These are phyloP conservation scores for Saccharomycopsis sp. DNA, from an alignment of 805 yeast species.

Conservation along the genomic window DNA sequence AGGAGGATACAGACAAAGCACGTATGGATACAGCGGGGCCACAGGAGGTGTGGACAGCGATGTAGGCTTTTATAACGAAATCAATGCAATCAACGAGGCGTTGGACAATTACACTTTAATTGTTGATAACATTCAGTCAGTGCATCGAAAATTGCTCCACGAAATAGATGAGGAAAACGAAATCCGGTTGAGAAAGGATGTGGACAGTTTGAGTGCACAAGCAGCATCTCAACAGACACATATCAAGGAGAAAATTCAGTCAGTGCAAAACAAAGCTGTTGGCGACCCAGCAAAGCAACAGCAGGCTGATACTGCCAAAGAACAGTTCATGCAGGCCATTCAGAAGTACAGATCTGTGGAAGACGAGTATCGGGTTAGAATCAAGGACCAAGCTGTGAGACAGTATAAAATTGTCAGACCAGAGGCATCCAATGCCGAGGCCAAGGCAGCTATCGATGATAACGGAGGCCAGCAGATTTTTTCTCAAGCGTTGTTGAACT, in stretches of 20 bases:
- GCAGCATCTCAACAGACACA: slow-evolving; percentile 70
- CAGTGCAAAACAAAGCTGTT: slow-evolving; percentile 62
- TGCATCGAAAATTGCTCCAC: slow-evolving; percentile 63
- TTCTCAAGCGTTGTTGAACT: slow-evolving; percentile 83
- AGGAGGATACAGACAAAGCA: not conserved
- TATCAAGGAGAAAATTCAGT: slow-evolving; percentile 70
- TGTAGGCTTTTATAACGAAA: slow-evolving; percentile 60
- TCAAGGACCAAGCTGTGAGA: slow-evolving; percentile 82
- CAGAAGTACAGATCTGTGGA: slow-evolving; percentile 84
- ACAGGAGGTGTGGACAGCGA: slow-evolving; percentile 40
- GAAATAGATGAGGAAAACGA: slow-evolving; percentile 70
- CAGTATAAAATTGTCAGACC: slow-evolving; percentile 89
- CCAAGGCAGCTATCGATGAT: slow-evolving; percentile 78
- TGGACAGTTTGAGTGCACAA: slow-evolving; percentile 71
- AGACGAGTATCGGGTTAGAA: slow-evolving; percentile 76
- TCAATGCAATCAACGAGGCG: slow-evolving; percentile 60
- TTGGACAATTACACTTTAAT: slow-evolving; percentile 65
- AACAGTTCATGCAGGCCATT: slow-evolving; percentile 76
- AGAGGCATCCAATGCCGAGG: slow-evolving; percentile 76
- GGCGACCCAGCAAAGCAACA: slow-evolving; percentile 75
- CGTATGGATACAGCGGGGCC: slow-evolving; percentile 5
- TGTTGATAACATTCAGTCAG: slow-evolving; percentile 59
- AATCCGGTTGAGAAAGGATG: slow-evolving; percentile 60
- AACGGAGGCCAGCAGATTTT: slow-evolving; percentile 85
- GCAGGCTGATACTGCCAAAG: slow-evolving; percentile 86